Evolutionary conservation across 106 monocot genomes (phyloP), one percentile per base, ranked within the genome.

Genomic region (Ottelia alismoides): DNA sequence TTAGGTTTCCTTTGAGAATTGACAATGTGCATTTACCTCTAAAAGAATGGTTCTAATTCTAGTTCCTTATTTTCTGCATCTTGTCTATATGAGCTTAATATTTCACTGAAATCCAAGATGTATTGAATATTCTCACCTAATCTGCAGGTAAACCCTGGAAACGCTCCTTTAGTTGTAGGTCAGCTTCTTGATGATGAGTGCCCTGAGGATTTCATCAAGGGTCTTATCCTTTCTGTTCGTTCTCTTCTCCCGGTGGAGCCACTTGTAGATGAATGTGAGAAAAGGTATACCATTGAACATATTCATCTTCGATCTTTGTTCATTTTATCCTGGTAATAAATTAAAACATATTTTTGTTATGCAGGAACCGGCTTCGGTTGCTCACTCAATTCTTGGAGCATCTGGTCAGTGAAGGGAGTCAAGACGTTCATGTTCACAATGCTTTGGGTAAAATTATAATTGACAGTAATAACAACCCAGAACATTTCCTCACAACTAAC

Each of bases 401-500:
- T 74, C 81, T 94, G 52, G 94, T 94, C 56, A 88, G 94, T 29
- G 94, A 94, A 53, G 94, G 94, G 18, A 94, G 94, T 65, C 94
- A 94, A 67, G 94, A 94, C 74, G 94, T 94, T 49, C 94, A 94
- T 60, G 94, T 94, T 55, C 94, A 94, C 52, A 94, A 94, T 74
- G 94, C 94, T 40, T 49, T 94, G 31, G 94, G 94, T 28, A 94
- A 94, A 64, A 94, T 94, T 35, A 94, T 94, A 51, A 94, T 94
- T 22, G 94, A 94, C 57, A 94, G 94, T 74, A 88, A 88, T 32
- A 94, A 94, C 65, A 94, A 94, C 56, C 94, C 94, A 2, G 94
- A 94, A 65, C 94, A 94, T 71, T 94, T 94, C 47, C 80, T 94
- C 1, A 94, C 84, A 11, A 94, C 94, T n/a, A 88, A 94, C 47